These are phyloP conservation scores for Endotrypanum monterogeii DNA, from an alignment of 208 protist species.

Conservation along the genomic window DNA sequence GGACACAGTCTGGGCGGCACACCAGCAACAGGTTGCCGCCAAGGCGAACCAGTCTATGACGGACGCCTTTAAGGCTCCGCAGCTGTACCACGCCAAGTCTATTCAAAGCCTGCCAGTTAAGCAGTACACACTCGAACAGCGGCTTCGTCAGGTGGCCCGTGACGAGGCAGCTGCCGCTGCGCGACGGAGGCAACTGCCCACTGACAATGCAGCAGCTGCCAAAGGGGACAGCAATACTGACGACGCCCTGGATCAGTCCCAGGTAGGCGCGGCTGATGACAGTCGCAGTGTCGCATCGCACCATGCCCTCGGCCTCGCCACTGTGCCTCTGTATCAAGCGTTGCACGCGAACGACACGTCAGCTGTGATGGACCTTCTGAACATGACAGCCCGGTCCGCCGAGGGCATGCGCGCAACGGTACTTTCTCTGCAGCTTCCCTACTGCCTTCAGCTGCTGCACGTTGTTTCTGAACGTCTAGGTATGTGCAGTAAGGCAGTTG, in stretches of 20 bases:
- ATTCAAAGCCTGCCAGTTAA: slow-evolving; percentile 77
- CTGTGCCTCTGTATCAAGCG: slow-evolving; percentile 84
- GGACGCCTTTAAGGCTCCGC: slow-evolving; percentile 53
- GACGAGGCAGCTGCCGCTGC: slow-evolving; percentile 25
- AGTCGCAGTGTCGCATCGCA: slow-evolving; percentile 27
- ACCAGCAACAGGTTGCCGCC: slow-evolving; percentile 53
- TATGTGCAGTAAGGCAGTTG: slow-evolving; percentile 34
- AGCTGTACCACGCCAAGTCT: slow-evolving; percentile 57
- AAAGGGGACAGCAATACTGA: slow-evolving; percentile 3
- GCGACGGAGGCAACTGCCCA: slow-evolving; percentile 19
- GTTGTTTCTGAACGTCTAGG: slow-evolving; percentile 69
- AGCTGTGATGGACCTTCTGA: slow-evolving; percentile 84
- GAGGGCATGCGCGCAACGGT: slow-evolving; percentile 69
- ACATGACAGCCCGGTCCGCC: slow-evolving; percentile 49
- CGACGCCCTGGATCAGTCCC: not conserved
- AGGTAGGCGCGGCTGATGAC: not conserved
- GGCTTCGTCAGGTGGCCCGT: slow-evolving; percentile 52
- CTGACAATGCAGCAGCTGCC: not conserved
- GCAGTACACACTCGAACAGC: slow-evolving; percentile 72
- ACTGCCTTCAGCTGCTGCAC: slow-evolving; percentile 74
- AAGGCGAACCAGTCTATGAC: slow-evolving; percentile 48
- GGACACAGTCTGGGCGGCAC: slow-evolving; percentile 49
- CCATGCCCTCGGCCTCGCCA: slow-evolving; percentile 74
- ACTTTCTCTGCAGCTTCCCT: slow-evolving; percentile 70
- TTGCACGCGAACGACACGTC: slow-evolving; percentile 78